Evolutionary conservation across 1,139 yeast genomes (phyloP).

Genomic region (Saccharomyces hybrid): DNA sequence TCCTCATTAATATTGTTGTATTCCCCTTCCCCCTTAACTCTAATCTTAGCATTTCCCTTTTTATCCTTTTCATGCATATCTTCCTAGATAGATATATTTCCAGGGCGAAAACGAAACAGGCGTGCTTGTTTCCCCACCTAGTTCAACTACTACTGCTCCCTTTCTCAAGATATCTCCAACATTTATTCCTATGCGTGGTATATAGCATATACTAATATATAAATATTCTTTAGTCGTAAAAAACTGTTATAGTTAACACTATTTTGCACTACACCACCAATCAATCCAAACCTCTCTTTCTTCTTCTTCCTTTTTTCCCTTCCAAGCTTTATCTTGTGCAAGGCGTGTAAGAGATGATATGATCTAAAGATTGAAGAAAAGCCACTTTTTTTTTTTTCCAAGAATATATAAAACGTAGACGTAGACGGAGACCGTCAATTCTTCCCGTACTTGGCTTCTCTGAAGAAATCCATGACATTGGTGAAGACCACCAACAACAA

Average conservation of each 20-base stretch:
- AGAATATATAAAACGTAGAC: too few species aligned
- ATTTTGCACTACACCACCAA: not conserved
- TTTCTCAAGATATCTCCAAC: not conserved
- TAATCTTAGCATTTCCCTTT: not conserved
- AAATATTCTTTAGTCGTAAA: not conserved
- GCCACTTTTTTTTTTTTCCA: too few species aligned
- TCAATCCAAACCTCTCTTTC: not conserved
- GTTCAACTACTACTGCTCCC: not conserved
- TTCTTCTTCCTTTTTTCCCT: not conserved
- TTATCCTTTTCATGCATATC: not conserved
- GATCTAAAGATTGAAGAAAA: too few species aligned
- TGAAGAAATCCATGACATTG: slow-evolving; percentile 88
- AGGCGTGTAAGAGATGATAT: too few species aligned
- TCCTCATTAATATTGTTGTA: not conserved
- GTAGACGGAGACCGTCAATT: not conserved
- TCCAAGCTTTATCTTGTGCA: too few species aligned
- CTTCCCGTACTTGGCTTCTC: slow-evolving; percentile 32
- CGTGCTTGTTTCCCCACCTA: not conserved
- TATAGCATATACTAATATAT: not conserved
- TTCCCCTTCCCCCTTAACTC: not conserved
- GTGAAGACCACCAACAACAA: slow-evolving; percentile 92
- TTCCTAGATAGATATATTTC: not conserved
- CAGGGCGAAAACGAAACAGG: not conserved
- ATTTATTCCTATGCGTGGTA: not conserved
- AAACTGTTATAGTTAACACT: not conserved